These are phyloP conservation scores for Coemansia sp. DNA, from an alignment of 192 early-diverging fungal species.

Conservation along the genomic window DNA sequence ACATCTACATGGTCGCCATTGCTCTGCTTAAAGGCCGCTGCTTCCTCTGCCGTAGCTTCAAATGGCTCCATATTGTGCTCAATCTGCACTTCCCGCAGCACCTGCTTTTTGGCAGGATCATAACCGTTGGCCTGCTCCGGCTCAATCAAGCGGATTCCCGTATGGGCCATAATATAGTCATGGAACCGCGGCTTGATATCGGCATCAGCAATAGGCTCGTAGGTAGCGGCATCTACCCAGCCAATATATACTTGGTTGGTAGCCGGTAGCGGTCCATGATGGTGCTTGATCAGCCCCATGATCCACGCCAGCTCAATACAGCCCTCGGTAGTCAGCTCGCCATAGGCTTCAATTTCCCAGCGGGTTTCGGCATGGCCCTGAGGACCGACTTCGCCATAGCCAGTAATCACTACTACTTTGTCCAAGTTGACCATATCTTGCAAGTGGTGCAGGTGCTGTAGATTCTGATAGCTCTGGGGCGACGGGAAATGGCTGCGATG, in stretches of 20 bases:
- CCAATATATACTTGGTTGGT: constrained; percentile 50
- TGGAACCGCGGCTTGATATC: constrained; percentile 90
- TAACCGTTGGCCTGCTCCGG: constrained; percentile 80
- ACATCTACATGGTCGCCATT: constrained; percentile 77
- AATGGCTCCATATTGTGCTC: constrained; percentile 84
- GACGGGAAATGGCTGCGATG: constrained; percentile 83
- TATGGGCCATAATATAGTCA: constrained; percentile 79
- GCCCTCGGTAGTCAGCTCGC: constrained; percentile 52
- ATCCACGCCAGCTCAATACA: constrained; percentile 97
- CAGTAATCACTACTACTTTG: constrained; percentile 83
- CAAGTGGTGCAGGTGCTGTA: constrained; percentile 64
- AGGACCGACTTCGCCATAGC: constrained; percentile 89
- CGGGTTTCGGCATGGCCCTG: constrained; percentile 87
- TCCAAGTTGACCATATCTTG: constrained; percentile 79
- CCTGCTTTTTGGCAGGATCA: constrained; percentile 77
- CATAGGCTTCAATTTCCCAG: constrained; percentile 93
- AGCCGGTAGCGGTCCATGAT: constrained; percentile 50
- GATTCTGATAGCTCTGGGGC: constrained; percentile 62
- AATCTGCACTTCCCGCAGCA: constrained; percentile 83
- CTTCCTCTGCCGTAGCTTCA: constrained; percentile 84
- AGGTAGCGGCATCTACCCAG: constrained; percentile 83
- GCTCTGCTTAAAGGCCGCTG: constrained; percentile 75
- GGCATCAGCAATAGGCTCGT: constrained; percentile 77
- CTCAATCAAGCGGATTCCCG: constrained; percentile 61
- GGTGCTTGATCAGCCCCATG: constrained; percentile 90